Evolutionary conservation across 2,329 filamentous ascomycete species (phyloP).

Genomic region (Microcyclospora pomicola): DNA sequence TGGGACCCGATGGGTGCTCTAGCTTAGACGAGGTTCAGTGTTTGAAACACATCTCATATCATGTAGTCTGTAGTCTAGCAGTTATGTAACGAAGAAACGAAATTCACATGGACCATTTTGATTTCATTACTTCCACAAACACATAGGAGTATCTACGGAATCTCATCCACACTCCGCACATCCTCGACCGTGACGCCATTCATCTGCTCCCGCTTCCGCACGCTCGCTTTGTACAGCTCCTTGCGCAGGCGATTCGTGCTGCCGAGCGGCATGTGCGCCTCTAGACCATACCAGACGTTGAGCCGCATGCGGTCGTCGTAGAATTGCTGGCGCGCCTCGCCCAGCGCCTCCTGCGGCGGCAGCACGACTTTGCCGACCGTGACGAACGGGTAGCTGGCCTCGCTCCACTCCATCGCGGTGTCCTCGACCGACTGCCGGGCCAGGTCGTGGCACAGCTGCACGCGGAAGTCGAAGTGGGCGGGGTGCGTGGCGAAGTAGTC

Average conservation of each 20-base stretch:
- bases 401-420: constrained; percentile 19
- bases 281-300: constrained; percentile 17
- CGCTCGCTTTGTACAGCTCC: constrained; percentile 18
- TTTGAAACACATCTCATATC: too few species aligned
- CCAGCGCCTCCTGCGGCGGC: constrained; percentile 16
- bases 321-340: constrained; percentile 12
- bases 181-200: constrained; percentile 11
- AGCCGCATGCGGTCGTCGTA: constrained; percentile 22
- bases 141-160: constrained; percentile 7
- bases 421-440: constrained; percentile 21
- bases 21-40: constrained; percentile 11
- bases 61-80: too few species aligned
- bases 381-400: constrained; percentile 20
- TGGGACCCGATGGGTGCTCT: constrained; percentile 30
- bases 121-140: too few species aligned
- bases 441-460: constrained; percentile 19
- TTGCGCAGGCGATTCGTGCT: constrained; percentile 19
- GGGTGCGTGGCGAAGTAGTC: constrained; percentile 13
- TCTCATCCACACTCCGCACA: constrained; percentile 12
- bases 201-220: constrained; percentile 12
- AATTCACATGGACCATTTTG: too few species aligned
- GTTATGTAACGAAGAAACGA: too few species aligned
- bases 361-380: constrained; percentile 17
- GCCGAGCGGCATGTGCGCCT: constrained; percentile 17
- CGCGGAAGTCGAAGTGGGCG: constrained; percentile 20